Conservation (phyloP, 2,329 filamentous ascomycete genomes). For the Thyridium curvatum region DNA sequence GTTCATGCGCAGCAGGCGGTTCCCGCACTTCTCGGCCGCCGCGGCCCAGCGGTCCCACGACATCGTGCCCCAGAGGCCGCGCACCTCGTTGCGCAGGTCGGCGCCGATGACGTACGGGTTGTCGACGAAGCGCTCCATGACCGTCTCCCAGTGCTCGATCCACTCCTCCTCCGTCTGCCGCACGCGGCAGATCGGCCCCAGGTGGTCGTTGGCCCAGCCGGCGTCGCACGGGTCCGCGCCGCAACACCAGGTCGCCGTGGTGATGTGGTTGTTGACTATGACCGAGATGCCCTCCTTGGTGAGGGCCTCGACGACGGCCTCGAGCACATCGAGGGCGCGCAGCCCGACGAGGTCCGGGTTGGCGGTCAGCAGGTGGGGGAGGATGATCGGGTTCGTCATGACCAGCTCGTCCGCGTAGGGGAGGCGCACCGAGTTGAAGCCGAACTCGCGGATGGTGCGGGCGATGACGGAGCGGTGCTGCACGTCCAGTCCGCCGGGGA, state of each 20-base stretch:
- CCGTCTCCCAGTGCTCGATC: conserved; percentile 59
- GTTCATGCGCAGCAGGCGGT: conserved; percentile 53
- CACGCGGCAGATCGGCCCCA: conserved; percentile 53
- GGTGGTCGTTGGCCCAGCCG: conserved; percentile 59
- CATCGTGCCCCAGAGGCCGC: conserved; percentile 64
- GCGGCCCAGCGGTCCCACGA: conserved; percentile 57
- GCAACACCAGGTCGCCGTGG: conserved; percentile 62
- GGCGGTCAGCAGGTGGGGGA: conserved; percentile 42
- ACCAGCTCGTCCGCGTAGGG: conserved; percentile 67
- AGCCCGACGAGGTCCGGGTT: conserved; percentile 54
- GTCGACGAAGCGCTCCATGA: conserved; percentile 53
- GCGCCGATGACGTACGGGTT: conserved; percentile 60
- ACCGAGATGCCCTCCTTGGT: conserved; percentile 58
- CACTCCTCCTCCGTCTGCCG: conserved; percentile 59
- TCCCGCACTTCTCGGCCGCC: conserved; percentile 58
- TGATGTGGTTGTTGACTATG: conserved; percentile 67
- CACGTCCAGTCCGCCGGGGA: conserved; percentile 57
- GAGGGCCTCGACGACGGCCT: conserved; percentile 50
- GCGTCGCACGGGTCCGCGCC: conserved; percentile 62
- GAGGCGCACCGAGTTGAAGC: conserved; percentile 65
- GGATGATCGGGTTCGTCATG: conserved; percentile 48
- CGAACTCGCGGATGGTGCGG: conserved; percentile 49
- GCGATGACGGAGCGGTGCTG: conserved; percentile 57
- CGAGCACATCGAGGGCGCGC: conserved; percentile 54
- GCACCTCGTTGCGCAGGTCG: conserved; percentile 63